phyloP scores from a whole-genome alignment of 768 basidiomycete species.

The Collybiopsis confluens region DNA sequence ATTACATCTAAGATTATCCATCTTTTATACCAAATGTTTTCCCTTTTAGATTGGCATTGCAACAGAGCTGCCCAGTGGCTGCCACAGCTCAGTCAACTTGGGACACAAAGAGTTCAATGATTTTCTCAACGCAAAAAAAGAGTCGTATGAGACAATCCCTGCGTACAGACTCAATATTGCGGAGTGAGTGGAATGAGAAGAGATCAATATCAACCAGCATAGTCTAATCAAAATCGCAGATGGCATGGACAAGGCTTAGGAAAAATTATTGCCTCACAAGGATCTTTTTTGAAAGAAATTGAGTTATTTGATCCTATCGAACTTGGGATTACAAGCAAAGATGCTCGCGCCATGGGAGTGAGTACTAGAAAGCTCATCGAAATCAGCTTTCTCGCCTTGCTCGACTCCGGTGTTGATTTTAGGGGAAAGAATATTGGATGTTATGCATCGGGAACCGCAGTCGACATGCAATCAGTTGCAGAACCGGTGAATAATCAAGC shows the following conservation, averaged over 20 bases:
- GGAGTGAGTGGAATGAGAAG: neutral
- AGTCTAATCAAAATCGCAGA: neutral
- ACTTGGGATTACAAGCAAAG: slow-evolving; percentile 26
- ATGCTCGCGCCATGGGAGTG: slow-evolving; percentile 23
- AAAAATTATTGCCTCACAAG: slow-evolving; percentile 5
- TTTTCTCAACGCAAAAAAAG: slow-evolving; percentile 26
- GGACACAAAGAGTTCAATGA: slow-evolving; percentile 30
- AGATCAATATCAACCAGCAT: neutral
- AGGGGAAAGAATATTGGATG: slow-evolving; percentile 32
- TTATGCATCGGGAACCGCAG: slow-evolving; percentile 27
- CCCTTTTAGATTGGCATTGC: slow-evolving; percentile 38
- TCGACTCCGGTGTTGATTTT: slow-evolving; percentile 39
- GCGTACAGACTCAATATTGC: neutral
- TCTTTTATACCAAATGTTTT: too few relatives aligned
- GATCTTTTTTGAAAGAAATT: slow-evolving; percentile 27
- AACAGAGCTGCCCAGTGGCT: slow-evolving; percentile 34
- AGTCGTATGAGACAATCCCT: slow-evolving; percentile 17
- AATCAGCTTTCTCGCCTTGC: slow-evolving; percentile 26
- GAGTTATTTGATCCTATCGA: slow-evolving; percentile 24
- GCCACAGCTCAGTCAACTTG: slow-evolving; percentile 22
- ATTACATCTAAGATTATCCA: too few relatives aligned
- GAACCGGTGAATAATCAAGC: slow-evolving; percentile 20
- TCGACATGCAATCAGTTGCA: slow-evolving; percentile 20
- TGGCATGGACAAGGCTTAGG: neutral
- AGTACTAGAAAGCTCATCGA: slow-evolving; percentile 26